Base-by-base conservation (phyloP, 2,329 filamentous ascomycete genomes). In the Pseudogymnoascus sp. region DNA sequence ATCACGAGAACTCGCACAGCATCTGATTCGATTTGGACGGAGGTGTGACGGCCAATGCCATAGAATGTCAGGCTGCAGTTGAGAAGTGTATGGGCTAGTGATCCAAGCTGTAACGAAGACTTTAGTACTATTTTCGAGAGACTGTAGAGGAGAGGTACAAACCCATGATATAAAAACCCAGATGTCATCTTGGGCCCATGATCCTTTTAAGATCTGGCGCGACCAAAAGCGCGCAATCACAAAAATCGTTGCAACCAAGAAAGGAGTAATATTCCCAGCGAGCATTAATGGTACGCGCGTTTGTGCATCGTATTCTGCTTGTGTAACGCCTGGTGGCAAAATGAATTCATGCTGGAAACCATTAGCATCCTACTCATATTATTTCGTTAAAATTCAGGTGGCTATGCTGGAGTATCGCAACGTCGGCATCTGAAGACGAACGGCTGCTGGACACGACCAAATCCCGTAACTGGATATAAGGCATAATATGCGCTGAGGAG, bases 161-260 rank as follows among this genome's bases (percentile, higher is more conserved):
- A 66, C 66, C 64, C 64, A 67, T 42, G 66, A 60, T 18, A 63
- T 59, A n/a, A 60, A 27, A 42, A 66, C 64, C 31, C 63, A 60
- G 4, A 61, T 63, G 31, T 67, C 66, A 61, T 67, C 66, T 12
- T 15, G 15, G 4, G 62, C 64, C 64, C 64, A 66, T 8, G 59
- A 64, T 5, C 58, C 45, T 12, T 60, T 63, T 12, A 66, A 52
- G 21, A 66, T 59, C 21, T 36, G 59, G 35, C 66, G 58, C 25
- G 66, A 62, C 29, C 66, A 67, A 12, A 67, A 25, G 27, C 65
- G 62, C 1, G 64, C 64, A 36, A 65, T 1, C 5, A 66, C 63
- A 27, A 67, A 67, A 13, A 65, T 45, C 10, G 66, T 63, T 10
- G 55, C 59, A n/a, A 65, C 48, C 6, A 64, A 10, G 8, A 55